phyloP scores from a whole-genome alignment of 2,329 filamentous ascomycete genomes.

The Botrytis byssoidea region DNA sequence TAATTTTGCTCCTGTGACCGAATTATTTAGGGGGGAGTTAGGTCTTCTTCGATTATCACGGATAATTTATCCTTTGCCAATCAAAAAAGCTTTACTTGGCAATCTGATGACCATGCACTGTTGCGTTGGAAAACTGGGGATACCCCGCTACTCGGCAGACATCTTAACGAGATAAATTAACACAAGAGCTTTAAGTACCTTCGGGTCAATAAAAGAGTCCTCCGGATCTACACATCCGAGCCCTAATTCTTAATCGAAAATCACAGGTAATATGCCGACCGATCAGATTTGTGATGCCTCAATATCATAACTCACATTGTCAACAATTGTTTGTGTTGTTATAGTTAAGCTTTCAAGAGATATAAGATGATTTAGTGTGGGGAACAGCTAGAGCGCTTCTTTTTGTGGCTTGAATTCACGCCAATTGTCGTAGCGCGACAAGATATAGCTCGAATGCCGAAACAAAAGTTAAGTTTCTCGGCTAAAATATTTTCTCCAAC shows the following conservation, averaged over 20 bases:
- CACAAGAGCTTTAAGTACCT: background rate
- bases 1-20: background rate
- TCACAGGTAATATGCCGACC: background rate
- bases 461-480: background rate
- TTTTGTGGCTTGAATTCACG: background rate
- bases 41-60: background rate
- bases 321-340: background rate
- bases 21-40: background rate
- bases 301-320: background rate
- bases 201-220: background rate
- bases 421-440: background rate
- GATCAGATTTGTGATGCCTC: background rate
- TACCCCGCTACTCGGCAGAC: background rate
- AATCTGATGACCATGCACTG: slow-evolving; percentile 11
- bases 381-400: background rate
- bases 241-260: background rate
- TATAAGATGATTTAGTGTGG: background rate
- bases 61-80: slow-evolving; percentile 14
- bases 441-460: background rate
- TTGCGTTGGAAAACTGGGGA: slow-evolving; percentile 8
- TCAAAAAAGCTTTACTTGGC: background rate
- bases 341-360: background rate
- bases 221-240: background rate
- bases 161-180: background rate
- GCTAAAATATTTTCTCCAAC: background rate